Evolutionary conservation across 768 basidiomycete genomes (phyloP), one percentile per base, ranked within the genome.

Genomic region (Boletus vermiculosoides): DNA sequence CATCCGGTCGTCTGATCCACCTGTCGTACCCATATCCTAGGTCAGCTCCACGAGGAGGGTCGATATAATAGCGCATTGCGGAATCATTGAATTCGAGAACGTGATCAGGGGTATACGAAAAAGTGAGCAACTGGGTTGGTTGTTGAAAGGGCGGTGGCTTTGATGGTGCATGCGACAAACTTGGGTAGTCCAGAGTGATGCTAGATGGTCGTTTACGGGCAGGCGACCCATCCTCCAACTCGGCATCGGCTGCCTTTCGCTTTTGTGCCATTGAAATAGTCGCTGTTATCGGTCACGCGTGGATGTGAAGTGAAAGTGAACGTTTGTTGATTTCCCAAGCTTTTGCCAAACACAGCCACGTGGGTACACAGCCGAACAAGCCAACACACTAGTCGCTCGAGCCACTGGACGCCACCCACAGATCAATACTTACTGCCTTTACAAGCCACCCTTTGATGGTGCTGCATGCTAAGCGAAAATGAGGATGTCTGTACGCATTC

Each of bases 11-110:
- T 54, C 80, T 81, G 12, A 81, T 76, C 88, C 92, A 94, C 12
- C 79, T 77, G 12, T 90, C 84, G 69, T 89, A 93, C 1, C 87
- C 88, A 70, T 85, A 80, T 1, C 77, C 73, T 2, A 94, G 79
- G 60, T 89, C 80, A 0, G 88, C 88, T 8, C 79, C 76, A 7
- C 62, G 71, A 4, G 90, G 92, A 11, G 90, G 90, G 46, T 82
- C 77, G 45, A 84, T 77, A 61, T 83, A 90, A 68, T 88, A 92
- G 48, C 85, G 80, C 75, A 92, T 62, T 0, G 88, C 85, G 18
- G 85, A 80, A 67, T 93, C 78, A 20, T 78, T 79, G 69, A 90
- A 91, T 56, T 83, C 78, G 28, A 88, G 80, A 15, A 71, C 73
- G 50, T 81, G 83, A 9, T 70, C 71, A 15, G 83, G 73, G 16